Evolutionary conservation across 2,329 filamentous ascomycete species (phyloP).

Genomic region (Fusarium sp.): DNA sequence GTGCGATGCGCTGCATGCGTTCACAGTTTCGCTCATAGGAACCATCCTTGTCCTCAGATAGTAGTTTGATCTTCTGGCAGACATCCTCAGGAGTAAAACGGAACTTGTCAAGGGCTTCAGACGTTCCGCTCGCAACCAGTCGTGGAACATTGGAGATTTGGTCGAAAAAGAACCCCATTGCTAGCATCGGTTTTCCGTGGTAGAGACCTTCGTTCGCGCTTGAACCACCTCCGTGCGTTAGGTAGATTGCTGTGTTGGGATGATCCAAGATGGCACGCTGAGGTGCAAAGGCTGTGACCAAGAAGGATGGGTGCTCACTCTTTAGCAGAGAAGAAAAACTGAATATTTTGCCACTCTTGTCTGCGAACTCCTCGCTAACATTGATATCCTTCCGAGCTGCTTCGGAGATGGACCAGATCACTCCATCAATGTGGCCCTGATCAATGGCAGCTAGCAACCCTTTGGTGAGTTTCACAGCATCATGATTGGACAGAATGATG

Average conservation of each 20-base stretch:
- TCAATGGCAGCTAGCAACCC: conserved; percentile 46
- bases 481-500: conserved; percentile 49
- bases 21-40: conserved; percentile 50
- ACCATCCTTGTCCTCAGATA: conserved; percentile 49
- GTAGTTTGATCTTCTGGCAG: conserved; percentile 1
- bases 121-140: conserved; percentile 53
- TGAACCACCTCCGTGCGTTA: conserved; percentile 59
- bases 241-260: conserved; percentile 51
- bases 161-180: conserved; percentile 58
- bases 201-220: conserved; percentile 58
- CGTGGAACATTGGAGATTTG: conserved; percentile 57
- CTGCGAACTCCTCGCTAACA: not conserved
- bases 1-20: conserved; percentile 56
- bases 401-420: conserved; percentile 55
- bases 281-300: conserved; percentile 52
- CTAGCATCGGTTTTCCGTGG: conserved; percentile 56
- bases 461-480: conserved; percentile 50
- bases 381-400: conserved; percentile 42
- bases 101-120: conserved; percentile 55
- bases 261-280: conserved; percentile 58
- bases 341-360: conserved; percentile 30
- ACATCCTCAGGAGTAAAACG: conserved; percentile 3
- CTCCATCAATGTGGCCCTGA: conserved; percentile 51
- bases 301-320: not conserved
- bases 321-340: conserved; percentile 46